Percentiles rank a stretch among this genome's conserved stretches.
Conservation (phyloP, 1,139 yeast species). For the Debaryomyces fabryi region DNA sequence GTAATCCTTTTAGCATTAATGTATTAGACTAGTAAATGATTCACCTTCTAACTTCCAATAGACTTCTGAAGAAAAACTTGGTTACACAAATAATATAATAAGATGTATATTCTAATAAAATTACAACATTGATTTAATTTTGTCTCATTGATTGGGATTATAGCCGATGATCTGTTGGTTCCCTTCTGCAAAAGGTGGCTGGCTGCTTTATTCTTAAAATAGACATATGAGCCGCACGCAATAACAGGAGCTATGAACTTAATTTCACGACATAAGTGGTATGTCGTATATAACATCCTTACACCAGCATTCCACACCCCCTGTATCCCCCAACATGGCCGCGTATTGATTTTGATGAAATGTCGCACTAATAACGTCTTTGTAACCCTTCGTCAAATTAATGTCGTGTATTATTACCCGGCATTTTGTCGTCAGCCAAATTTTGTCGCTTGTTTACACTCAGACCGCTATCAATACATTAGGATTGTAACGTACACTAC, state of each 20-base stretch:
- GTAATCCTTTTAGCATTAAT: not conserved
- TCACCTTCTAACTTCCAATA: not conserved
- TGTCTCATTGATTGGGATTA: not conserved
- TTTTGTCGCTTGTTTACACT: not conserved
- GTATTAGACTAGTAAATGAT: not conserved
- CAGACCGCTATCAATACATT: not conserved
- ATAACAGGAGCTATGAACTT: not conserved
- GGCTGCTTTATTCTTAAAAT: slow-evolving; percentile 6
- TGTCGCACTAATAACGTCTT: not conserved
- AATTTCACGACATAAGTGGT: not conserved
- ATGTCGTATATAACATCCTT: not conserved
- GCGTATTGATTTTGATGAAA: not conserved
- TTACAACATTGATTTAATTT: not conserved
- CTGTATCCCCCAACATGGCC: not conserved
- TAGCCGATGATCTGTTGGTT: slow-evolving; percentile 1
- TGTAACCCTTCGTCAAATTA: not conserved
- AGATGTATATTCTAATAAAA: not conserved
- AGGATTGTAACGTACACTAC: not conserved
- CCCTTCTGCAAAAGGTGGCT: slow-evolving; percentile 6
- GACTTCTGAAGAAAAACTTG: not conserved
- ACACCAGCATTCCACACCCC: not conserved
- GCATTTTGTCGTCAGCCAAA: not conserved
- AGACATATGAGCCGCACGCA: slow-evolving; percentile 3
- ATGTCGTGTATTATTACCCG: not conserved
- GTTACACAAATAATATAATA: not conserved